These are phyloP conservation scores for Trametes versicolor DNA, from an alignment of 1,284 basidiomycete genomes.

Conservation along the genomic window DNA sequence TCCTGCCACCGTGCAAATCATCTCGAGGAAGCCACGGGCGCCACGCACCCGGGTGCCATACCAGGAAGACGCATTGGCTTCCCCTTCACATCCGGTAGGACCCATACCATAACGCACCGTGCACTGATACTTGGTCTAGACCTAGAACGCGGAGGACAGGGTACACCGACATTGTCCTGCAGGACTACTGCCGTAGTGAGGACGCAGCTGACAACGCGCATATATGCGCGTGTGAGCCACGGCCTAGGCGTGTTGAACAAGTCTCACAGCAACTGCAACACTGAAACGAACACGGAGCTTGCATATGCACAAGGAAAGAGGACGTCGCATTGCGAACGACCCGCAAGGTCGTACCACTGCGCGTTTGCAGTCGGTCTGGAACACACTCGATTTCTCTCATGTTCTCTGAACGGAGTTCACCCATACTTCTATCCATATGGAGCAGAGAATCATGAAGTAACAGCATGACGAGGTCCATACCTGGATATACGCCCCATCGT, in stretches of 20 bases:
- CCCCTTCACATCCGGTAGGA: neutral
- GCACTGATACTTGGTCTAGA: neutral
- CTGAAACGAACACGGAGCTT: neutral
- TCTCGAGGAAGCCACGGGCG: constrained; percentile 6
- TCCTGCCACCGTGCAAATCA: constrained; percentile 4
- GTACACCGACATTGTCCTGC: too few relatives aligned
- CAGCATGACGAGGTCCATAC: constrained; percentile 37
- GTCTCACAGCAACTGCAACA: neutral
- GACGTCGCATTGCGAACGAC: neutral
- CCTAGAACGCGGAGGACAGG: neutral
- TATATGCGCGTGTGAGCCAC: constrained; percentile 11
- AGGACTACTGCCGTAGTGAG: neutral
- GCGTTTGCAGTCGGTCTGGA: too few relatives aligned
- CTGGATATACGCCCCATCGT: constrained; percentile 56
- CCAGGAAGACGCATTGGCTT: neutral
- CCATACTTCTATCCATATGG: neutral
- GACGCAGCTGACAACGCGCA: constrained; percentile 1
- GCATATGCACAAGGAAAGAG: neutral
- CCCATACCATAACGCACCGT: neutral
- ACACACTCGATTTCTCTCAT: too few relatives aligned
- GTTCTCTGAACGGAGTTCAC: neutral
- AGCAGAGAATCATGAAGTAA: too few relatives aligned
- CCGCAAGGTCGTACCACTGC: neutral
- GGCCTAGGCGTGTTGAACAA: neutral
- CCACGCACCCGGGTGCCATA: neutral